phyloP scores from a whole-genome alignment of 2,329 filamentous ascomycete genomes.

The Stemphylium vesicarium region DNA sequence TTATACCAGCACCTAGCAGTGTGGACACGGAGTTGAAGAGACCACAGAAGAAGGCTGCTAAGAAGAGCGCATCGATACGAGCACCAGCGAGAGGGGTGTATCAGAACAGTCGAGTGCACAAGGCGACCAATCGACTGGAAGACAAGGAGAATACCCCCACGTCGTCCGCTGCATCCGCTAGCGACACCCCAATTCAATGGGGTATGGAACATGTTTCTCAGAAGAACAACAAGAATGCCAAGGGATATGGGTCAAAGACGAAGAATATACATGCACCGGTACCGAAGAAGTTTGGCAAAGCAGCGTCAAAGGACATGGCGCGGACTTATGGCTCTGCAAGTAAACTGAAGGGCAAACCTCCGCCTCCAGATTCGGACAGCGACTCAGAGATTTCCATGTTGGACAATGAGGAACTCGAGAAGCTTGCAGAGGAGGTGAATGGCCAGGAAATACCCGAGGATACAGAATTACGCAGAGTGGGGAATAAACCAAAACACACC shows the following conservation, averaged over 20 bases:
- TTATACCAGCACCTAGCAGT: not conserved
- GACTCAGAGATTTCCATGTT: slow-evolving; percentile 11
- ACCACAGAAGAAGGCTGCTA: not conserved
- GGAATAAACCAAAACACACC: slow-evolving; percentile 4
- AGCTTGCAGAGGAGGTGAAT: not conserved
- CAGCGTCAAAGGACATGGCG: not conserved
- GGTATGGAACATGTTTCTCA: slow-evolving; percentile 21
- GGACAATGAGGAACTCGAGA: slow-evolving; percentile 5
- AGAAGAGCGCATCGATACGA: slow-evolving; percentile 8
- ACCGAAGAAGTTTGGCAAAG: slow-evolving; percentile 11
- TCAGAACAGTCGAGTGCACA: slow-evolving; percentile 15
- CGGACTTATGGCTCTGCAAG: not conserved
- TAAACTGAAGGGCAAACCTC: not conserved
- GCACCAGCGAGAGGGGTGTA: slow-evolving; percentile 15
- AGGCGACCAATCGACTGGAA: slow-evolving; percentile 11
- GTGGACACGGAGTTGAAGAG: slow-evolving; percentile 13
- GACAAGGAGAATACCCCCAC: slow-evolving; percentile 27
- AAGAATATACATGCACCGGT: slow-evolving; percentile 20
- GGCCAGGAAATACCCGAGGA: not conserved
- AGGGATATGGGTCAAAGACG: slow-evolving; percentile 10
- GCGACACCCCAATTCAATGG: slow-evolving; percentile 4
- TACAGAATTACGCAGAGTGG: slow-evolving; percentile 11
- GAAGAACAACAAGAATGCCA: not conserved
- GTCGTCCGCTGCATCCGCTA: slow-evolving; percentile 11
- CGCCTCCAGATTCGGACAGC: not conserved